Conservation (phyloP, 2,329 filamentous ascomycete species). For the Ophiocordyceps sinensis region DNA sequence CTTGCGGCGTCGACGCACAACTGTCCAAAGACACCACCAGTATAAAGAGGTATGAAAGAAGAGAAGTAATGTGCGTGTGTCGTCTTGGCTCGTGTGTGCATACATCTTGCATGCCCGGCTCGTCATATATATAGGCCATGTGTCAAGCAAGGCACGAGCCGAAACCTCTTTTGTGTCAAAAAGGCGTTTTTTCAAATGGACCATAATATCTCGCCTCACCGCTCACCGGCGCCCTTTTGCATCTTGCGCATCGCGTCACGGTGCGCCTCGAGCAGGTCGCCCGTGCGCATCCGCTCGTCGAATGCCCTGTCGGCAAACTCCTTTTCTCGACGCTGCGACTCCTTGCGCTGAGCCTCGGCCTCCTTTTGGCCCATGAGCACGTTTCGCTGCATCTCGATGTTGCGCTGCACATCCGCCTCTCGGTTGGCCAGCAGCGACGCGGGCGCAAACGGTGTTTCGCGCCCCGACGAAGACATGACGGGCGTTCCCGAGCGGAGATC, state of each 20-base stretch:
- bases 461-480: constrained; percentile 15
- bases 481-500: constrained; percentile 37
- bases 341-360: constrained; percentile 43
- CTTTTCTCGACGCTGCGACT: constrained; percentile 41
- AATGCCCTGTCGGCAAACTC: constrained; percentile 47
- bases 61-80: too few relatives aligned
- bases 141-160: too few relatives aligned
- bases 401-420: constrained; percentile 28
- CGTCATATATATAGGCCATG: too few relatives aligned
- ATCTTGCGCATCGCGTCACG: constrained; percentile 67
- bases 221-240: constrained; percentile 32
- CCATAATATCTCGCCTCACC: background rate
- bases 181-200: too few relatives aligned
- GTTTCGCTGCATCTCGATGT: constrained; percentile 38
- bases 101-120: too few relatives aligned
- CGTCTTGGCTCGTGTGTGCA: too few relatives aligned
- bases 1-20: constrained; percentile 1
- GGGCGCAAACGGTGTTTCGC: constrained; percentile 23
- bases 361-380: constrained; percentile 47
- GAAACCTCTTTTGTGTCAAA: too few relatives aligned
- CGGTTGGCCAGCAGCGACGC: constrained; percentile 18
- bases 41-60: background rate
- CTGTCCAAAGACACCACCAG: background rate
- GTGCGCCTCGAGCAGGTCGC: constrained; percentile 62
- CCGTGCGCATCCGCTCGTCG: constrained; percentile 62